A percentile compares a stretch with the other conserved stretches of the same genome.
Conservation (phyloP, 192 early-diverging fungal genomes). For the Pecoramyces ruminantium region DNA sequence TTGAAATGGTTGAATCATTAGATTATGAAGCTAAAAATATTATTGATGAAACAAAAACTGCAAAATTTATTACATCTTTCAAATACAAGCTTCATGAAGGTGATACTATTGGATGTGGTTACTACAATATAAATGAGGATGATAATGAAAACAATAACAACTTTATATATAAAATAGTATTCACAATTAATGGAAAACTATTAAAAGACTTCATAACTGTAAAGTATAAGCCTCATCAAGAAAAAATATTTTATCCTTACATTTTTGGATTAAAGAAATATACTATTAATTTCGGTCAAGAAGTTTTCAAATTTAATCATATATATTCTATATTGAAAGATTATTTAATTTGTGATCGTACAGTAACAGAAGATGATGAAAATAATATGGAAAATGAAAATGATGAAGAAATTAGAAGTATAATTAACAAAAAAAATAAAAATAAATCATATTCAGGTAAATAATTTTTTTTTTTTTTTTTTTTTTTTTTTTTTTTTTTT, state of each 20-base stretch:
- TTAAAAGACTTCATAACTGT: not conserved
- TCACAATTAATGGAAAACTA: not conserved
- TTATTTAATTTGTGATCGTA: not conserved
- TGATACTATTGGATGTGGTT: not conserved
- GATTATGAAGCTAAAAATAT: not conserved
- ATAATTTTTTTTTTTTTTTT: too few relatives aligned
- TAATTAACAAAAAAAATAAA: too few relatives aligned
- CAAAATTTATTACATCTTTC: not conserved
- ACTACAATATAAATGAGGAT: not conserved
- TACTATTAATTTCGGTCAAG: not conserved
- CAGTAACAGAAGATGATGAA: not conserved
- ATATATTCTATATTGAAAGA: not conserved
- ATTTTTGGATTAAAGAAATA: not conserved
- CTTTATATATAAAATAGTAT: not conserved
- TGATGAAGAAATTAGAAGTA: not conserved
- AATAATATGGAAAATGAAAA: not conserved
- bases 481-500: too few relatives aligned
- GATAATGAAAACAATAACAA: not conserved
- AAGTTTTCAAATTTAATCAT: not conserved
- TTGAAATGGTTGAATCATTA: not conserved
- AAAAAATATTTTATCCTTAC: not conserved
- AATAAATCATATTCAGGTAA: too few relatives aligned
- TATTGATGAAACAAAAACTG: not conserved
- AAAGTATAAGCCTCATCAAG: not conserved
- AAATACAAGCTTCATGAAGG: not conserved